These are phyloP conservation scores for Colletotrichum tamarilloi DNA, from an alignment of 2,329 filamentous ascomycete genomes.

Conservation along the genomic window DNA sequence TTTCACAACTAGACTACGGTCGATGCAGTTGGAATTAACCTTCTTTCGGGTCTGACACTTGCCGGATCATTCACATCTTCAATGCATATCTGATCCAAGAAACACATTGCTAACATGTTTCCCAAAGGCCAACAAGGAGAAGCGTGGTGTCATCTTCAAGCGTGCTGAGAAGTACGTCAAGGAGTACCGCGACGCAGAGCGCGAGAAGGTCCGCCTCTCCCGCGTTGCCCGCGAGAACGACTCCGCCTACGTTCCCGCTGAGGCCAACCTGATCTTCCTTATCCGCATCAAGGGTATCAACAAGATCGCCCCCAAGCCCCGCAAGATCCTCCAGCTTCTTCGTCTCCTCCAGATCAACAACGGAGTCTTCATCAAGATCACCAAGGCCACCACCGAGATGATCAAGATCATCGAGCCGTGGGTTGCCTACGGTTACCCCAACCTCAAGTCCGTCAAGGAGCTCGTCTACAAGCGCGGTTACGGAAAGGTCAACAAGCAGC, in stretches of 20 bases:
- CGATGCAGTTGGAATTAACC: conserved; percentile 98
- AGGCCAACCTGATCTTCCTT: conserved; percentile 97
- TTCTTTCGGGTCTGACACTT: conserved; percentile 98
- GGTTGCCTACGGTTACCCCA: conserved; percentile 99
- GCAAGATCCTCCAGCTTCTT: conserved; percentile 99
- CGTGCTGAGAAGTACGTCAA: conserved; percentile 99
- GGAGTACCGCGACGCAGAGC: conserved; percentile 98
- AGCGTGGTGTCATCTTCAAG: conserved; percentile 99
- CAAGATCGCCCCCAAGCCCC: conserved; percentile 99
- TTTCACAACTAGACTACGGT: conserved; percentile 93
- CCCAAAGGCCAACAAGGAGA: conserved; percentile 93
- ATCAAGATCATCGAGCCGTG: conserved; percentile 98
- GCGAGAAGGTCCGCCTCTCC: conserved; percentile 94
- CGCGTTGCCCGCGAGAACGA: conserved; percentile 92
- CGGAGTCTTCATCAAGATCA: conserved; percentile 96
- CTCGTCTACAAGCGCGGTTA: conserved; percentile 99
- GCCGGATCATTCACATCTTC: conserved; percentile 44
- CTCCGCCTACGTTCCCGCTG: conserved; percentile 92
- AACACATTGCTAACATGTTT: conserved; percentile 22
- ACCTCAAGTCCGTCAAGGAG: conserved; percentile 99
- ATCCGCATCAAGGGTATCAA: conserved; percentile 99
- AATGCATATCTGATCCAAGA: conserved; percentile 28
- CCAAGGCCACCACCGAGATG: conserved; percentile 98
- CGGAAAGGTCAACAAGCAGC: conserved; percentile 99
- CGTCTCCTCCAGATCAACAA: conserved; percentile 99